Evolutionary conservation across 2,329 filamentous ascomycete species (phyloP), one percentile per base, ranked within the genome.

Genomic region (Cryphonectria radicalis): DNA sequence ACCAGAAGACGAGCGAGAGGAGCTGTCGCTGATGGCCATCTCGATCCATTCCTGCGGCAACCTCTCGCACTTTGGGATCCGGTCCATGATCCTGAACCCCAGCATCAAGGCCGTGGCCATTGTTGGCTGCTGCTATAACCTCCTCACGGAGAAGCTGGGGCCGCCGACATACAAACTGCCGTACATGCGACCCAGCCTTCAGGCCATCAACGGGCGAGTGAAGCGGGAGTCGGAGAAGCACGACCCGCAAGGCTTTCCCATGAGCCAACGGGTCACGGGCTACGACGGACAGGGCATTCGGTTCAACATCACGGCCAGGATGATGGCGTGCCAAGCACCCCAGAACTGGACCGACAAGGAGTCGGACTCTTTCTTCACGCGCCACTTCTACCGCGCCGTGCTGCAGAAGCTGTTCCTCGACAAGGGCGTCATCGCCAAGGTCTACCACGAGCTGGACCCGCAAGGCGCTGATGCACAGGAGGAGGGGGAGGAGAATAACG

Each of bases 1-100:
- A 8, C 77, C 78, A 1, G 72, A 74, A 62, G 70, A 75, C 7
- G 72, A 79, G 64, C 77, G 81, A 70, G 74, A 79, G 25, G 81
- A 85, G 19, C 83, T 85, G 72, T 83, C 82, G 13, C 84, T 97
- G 53, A 94, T 98, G 91, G 93, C 95, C 22, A 91, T 98, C 42
- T 98, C 96, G 0, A 93, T 99, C 25, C 96, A 99, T 80, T 98
- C 95, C 0, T 99, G 96, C 79, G 96, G 96, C 40, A 98, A 99
- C 76, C 89, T 99, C n/a, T 92, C 97, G 0, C 96, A 99, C 80
- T 95, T 97, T 78, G 96, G 93, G 13, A 91, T 99, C 70, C 91
- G 93, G 19, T 97, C 95, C 0, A 87, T 99, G 28, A 82, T 95
- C 1, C 83, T 97, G 70, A 98, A 98, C 78, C 91, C 92, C 0